These are phyloP conservation scores for Lachancea meyersii DNA, from an alignment of 805 yeast species.

Conservation along the genomic window DNA sequence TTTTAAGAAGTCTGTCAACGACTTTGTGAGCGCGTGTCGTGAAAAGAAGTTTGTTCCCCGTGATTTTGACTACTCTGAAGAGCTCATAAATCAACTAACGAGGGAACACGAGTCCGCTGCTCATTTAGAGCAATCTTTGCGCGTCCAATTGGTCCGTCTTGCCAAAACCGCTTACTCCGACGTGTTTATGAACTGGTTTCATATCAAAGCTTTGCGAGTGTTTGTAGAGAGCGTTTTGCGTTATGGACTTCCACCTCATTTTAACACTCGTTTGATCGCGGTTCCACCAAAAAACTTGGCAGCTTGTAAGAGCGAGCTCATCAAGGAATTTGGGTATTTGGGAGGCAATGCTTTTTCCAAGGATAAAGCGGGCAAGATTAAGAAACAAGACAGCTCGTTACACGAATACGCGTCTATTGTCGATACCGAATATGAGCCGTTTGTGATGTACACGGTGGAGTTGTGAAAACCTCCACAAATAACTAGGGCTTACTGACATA, in stretches of 20 bases:
- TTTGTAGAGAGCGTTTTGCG: conserved; percentile 92
- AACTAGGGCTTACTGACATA: not conserved
- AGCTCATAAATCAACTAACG: conserved; percentile 60
- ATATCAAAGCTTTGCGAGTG: conserved; percentile 76
- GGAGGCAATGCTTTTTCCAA: conserved; percentile 82
- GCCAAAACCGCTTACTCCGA: conserved; percentile 88
- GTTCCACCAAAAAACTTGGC: conserved; percentile 42
- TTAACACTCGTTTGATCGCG: conserved; percentile 47
- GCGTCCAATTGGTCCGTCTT: conserved; percentile 73
- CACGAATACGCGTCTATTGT: conserved; percentile 88
- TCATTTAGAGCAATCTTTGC: conserved; percentile 64
- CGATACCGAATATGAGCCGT: conserved; percentile 94
- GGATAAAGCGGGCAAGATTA: conserved; percentile 55
- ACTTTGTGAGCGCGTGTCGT: conserved; percentile 64
- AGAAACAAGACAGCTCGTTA: conserved; percentile 53
- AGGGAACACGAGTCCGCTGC: conserved; percentile 74
- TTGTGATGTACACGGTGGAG: conserved; percentile 63
- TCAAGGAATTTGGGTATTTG: conserved; percentile 74
- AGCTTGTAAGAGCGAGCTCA: conserved; percentile 62
- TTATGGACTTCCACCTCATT: conserved; percentile 94
- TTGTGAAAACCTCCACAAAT: conserved; percentile 2
- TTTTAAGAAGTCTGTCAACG: conserved; percentile 72
- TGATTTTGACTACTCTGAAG: conserved; percentile 83
- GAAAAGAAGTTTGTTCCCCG: conserved; percentile 89
- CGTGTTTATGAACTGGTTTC: conserved; percentile 80